Evolutionary conservation across 2,329 filamentous ascomycete species (phyloP), one percentile per base, ranked within the genome.

Genomic region (Penicillium sp.): DNA sequence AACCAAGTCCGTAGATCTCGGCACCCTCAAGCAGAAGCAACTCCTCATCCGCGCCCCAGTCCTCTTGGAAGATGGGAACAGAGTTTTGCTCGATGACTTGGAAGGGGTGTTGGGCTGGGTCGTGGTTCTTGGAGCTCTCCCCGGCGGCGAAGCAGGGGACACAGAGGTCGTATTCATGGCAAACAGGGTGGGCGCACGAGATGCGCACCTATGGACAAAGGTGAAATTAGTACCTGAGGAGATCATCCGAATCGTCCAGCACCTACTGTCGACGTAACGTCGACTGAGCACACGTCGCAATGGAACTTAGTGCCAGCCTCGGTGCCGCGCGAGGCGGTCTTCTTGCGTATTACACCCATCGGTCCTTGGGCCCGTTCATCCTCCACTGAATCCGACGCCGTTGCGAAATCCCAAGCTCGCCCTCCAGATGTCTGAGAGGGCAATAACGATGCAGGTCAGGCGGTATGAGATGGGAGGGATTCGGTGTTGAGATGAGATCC

Each of bases 31-130:
- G 70, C 37, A 98, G 72, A 4, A 97, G 72, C n/a, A 97, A 70
- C 66, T 98, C 93, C 64, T 98, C 93, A 62, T 98, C 93, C 16
- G 93, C 93, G 36, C 93, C 93, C 93, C 93, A 98, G 60, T 95
- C 90, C 42, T 81, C 79, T 52, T 90, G 84, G 59, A 94, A 98
- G 43, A 98, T 97, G 1, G 93, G 93, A 34, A 98, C 94, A 0
- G 91, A 96, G 62, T 98, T 95, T 59, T 97, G 93, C 65, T 98
- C 93, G 51, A 98, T 96, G 21, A 98, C 93, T 48, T 87, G 85
- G 65, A 84, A 98, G 10, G 87, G 76, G 68, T 98, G 93, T 9
- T 86, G 86, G 4, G 82, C 78, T 6, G 93, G 91, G 52, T 94
- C 83, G 65, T 98, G 93, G 40, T 86, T 83, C 56, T 87, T 86